Evolutionary conservation across 495 filamentous ascomycete species (phyloP), one percentile per base, ranked within the genome.

Genomic region (Podospora fimiseda): DNA sequence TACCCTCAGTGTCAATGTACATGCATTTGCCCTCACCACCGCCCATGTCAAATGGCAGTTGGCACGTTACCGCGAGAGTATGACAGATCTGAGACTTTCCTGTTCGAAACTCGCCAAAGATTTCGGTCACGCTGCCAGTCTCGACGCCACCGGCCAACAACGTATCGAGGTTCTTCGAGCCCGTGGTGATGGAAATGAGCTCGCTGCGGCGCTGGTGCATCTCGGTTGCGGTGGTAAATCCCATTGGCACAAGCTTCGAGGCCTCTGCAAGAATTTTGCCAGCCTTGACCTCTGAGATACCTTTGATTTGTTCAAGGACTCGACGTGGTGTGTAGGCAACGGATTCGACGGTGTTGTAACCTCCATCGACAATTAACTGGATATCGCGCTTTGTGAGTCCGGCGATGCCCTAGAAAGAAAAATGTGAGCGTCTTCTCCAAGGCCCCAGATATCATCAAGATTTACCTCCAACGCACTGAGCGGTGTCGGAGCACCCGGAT

Each of bases 1-100:
- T 98, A 48, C 94, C 93, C 69, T 98, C 93, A 0, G 93, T 97
- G 60, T 98, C 93, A 60, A 98, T 97, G 65, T 97, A 98, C n/a
- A 97, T 76, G 65, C 94, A 97, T 65, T 98, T 98, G 13, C 93
- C 93, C 70, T 98, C 93, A 7, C 94, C 93, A 38, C 93, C 93
- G 48, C 93, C 93, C 94, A 97, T 96, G 62, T 98, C 93, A 62
- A 97, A 97, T 2, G 93, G 93, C 33, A 98, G 65, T 62, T 98
- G 93, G 56, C 93, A 98, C 21, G 94, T 98, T 9, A 98, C 93
- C 1, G 94, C 93, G n/a, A 97, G 81, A 0, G 93, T 98, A 64
- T 97, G 94, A 61, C 94, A 97, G 44, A 98, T 92, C 65, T 98
- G 93, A 67, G 89, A 95, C 71, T 98, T 98, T 68, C 93, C 93